Conservation (phyloP, 768 basidiomycete species). For the Suillus subalutaceus region DNA sequence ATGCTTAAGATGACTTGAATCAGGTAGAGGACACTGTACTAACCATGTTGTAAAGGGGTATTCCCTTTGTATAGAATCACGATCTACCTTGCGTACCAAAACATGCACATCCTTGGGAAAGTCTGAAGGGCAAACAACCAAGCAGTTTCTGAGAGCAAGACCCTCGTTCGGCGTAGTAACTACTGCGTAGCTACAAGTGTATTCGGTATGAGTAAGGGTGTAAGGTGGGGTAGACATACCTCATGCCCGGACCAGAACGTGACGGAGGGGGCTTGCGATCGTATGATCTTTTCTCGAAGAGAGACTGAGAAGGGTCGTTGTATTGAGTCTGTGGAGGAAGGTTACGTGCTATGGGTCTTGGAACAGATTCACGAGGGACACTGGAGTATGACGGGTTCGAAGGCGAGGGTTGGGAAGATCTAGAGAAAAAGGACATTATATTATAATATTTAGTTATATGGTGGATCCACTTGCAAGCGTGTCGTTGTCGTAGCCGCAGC, state of each 20-base stretch:
- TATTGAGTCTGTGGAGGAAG: slow-evolving; percentile 49
- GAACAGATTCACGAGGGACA: slow-evolving; percentile 41
- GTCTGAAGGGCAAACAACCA: slow-evolving; percentile 80
- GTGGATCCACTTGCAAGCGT: neutral
- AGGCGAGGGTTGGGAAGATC: slow-evolving; percentile 32
- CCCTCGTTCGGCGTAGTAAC: slow-evolving; percentile 62
- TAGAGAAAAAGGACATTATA: slow-evolving; percentile 47
- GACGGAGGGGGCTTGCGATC: slow-evolving; percentile 44
- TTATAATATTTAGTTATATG: neutral
- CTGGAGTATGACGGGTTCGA: slow-evolving; percentile 43
- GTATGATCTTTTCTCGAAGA: slow-evolving; percentile 54
- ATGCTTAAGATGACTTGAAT: slow-evolving; percentile 29
- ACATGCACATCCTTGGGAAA: slow-evolving; percentile 77
- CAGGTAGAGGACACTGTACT: slow-evolving; percentile 22
- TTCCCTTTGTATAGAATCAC: neutral
- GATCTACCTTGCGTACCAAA: slow-evolving; percentile 59
- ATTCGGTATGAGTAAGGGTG: neutral
- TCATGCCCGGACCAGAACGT: slow-evolving; percentile 29
- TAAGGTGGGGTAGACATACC: slow-evolving; percentile 17
- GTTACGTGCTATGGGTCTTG: slow-evolving; percentile 39
- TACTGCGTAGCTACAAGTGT: slow-evolving; percentile 51
- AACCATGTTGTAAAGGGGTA: slow-evolving; percentile 79
- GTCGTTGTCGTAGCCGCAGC: neutral
- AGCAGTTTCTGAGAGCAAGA: slow-evolving; percentile 78
- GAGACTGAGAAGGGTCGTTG: slow-evolving; percentile 51